Conservation (phyloP, 805 yeast genomes). For the Torulaspora microellipsoides region DNA sequence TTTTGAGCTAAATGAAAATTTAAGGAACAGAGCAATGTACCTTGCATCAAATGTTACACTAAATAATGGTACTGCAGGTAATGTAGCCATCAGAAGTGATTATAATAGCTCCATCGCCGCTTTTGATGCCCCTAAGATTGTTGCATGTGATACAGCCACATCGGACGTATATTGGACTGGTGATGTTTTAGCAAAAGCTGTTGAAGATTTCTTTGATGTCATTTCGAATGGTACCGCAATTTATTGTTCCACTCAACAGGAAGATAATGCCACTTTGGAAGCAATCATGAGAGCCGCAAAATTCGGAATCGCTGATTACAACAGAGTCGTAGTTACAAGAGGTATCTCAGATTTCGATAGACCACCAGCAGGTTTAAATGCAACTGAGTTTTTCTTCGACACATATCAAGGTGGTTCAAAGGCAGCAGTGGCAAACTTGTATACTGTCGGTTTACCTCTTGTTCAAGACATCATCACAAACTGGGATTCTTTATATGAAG, state of each 20-base stretch:
- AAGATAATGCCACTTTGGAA: constrained; percentile 63
- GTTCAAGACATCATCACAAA: constrained; percentile 48
- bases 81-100: constrained; percentile 43
- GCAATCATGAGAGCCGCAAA: constrained; percentile 51
- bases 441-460: constrained; percentile 50
- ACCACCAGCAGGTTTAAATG: constrained; percentile 41
- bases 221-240: constrained; percentile 56
- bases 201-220: constrained; percentile 43
- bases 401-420: constrained; percentile 48
- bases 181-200: constrained; percentile 45
- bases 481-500: constrained; percentile 40
- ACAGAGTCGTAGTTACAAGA: constrained; percentile 56
- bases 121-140: constrained; percentile 41
- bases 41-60: constrained; percentile 45
- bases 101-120: constrained; percentile 49
- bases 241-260: constrained; percentile 62
- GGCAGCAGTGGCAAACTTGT: constrained; percentile 49
- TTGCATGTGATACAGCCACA: constrained; percentile 56
- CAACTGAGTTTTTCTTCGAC: constrained; percentile 48
- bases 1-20: constrained; percentile 53
- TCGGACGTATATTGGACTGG: constrained; percentile 61
- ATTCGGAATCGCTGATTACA: constrained; percentile 52
- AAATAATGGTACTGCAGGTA: constrained; percentile 43
- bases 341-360: constrained; percentile 56
- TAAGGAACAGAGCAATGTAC: constrained; percentile 53